A percentile compares a stretch with the other conserved stretches of the same genome.
These are phyloP conservation scores for Scenedesmus sp. DNA, from an alignment of 163 green algal species.

Conservation along the genomic window DNA sequence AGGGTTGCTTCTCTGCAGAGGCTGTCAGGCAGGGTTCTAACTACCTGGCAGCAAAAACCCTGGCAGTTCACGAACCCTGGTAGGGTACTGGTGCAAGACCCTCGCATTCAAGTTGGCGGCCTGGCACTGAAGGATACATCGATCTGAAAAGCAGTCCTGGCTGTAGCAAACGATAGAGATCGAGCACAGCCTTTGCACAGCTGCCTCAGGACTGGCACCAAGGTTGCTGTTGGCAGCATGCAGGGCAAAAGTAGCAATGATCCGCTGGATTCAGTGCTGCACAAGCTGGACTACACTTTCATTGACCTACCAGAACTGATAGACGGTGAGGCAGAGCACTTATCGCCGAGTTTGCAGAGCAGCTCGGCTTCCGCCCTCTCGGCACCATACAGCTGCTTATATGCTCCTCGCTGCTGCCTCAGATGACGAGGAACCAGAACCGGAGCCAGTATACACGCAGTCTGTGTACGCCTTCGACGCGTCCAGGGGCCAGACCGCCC, in stretches of 20 bases:
- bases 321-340: neutral
- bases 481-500: neutral
- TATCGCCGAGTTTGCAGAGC: neutral
- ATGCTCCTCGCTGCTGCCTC: neutral
- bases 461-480: slow-evolving; percentile 7
- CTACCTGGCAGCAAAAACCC: too few species aligned
- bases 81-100: too few species aligned
- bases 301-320: slow-evolving; percentile 24
- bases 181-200: neutral
- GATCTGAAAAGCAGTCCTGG: too few species aligned
- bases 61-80: too few species aligned
- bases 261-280: neutral
- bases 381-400: neutral
- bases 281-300: neutral
- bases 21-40: too few species aligned
- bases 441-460: slow-evolving; percentile 9
- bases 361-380: neutral
- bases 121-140: too few species aligned
- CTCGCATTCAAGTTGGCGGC: too few species aligned
- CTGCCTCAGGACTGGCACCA: neutral
- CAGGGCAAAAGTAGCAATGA: neutral
- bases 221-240: neutral
- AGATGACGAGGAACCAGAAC: neutral
- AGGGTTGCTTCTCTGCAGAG: too few species aligned
- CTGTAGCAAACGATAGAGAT: neutral